Base-by-base conservation (phyloP, 78 protist genomes). In the Cavenderia fasciculata region DNA sequence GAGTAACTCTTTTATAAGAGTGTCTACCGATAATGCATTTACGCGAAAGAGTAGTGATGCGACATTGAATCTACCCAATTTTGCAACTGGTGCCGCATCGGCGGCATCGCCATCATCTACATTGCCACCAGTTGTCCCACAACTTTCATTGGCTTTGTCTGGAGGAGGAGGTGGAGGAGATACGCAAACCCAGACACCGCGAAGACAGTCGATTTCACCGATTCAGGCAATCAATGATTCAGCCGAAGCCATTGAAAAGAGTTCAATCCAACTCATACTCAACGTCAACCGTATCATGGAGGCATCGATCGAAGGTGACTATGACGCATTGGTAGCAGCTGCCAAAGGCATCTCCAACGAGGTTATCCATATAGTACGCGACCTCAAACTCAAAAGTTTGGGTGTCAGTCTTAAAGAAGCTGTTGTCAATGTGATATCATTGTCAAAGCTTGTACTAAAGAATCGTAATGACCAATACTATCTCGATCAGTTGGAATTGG, bases 401-500 rank as follows among this genome's bases (percentile, higher is more conserved):
- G 57, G 65, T 19, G 38, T 41, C 0, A 82, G 47, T 41, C 11
- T 82, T 2, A 56, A 36, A 29, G 79, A 82, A 16, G 38, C 74
- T 5, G 46, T 54, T 19, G 72, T 63, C 31, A 68, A 29, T 33
- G 56, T 82, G 4, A 61, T 82, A 4, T 66, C 56, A 8, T 16
- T 63, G 1, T 59, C 90, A 6, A 34, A 74, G 7, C 33, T 82
- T 1, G 78, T 72, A 12, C 16, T 63, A 5, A 82, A 82, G 59
- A 82, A 68, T 31, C 49, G 43, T 31, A 52, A 59, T 4, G 90
- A 82, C 44, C 90, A 82, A 68, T 82, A 66, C 71, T 82, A 82
- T 68, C 51, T 52, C 14, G 90, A 82, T 68, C 76, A 82, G 44
- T 31, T 82, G 41, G 90, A 82, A 38, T 65, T 82, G 71, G 90